A percentile compares a stretch with the other conserved stretches of the same genome.
These are phyloP conservation scores for Tremella fuciformis DNA, from an alignment of 768 basidiomycete species.

Conservation along the genomic window DNA sequence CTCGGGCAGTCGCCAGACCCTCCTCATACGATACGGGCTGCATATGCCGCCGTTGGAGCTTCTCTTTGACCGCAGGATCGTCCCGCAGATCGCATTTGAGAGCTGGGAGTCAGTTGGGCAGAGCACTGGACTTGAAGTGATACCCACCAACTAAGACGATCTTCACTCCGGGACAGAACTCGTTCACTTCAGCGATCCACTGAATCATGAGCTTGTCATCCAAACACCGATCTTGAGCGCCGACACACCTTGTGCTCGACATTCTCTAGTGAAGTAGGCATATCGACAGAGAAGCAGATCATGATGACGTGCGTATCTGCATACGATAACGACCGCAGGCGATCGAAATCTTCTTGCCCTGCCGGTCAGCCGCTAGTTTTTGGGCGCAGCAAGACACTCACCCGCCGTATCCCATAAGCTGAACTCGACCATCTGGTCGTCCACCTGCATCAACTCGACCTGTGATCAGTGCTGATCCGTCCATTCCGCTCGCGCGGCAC, in stretches of 20 bases:
- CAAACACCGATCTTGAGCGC: not conserved
- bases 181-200: conserved; percentile 87
- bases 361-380: not conserved
- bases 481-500: conserved; percentile 54
- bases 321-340: conserved; percentile 88
- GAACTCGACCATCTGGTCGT: conserved; percentile 82
- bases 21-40: conserved; percentile 88
- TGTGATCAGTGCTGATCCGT: conserved; percentile 53
- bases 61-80: conserved; percentile 68
- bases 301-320: conserved; percentile 95
- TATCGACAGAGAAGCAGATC: conserved; percentile 96
- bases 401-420: conserved; percentile 98
- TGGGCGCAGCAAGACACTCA: conserved; percentile 52
- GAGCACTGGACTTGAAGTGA: conserved; percentile 48
- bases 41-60: conserved; percentile 66
- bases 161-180: conserved; percentile 94
- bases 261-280: conserved; percentile 91
- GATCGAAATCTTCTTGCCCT: conserved; percentile 63
- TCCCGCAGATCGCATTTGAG: conserved; percentile 94
- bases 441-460: conserved; percentile 81
- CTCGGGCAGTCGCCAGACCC: conserved; percentile 62
- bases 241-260: conserved; percentile 77
- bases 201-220: conserved; percentile 49
- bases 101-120: conserved; percentile 57
- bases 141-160: conserved; percentile 91